These are phyloP conservation scores for Fusarium redolens DNA, from an alignment of 2,329 filamentous ascomycete species.

Conservation along the genomic window DNA sequence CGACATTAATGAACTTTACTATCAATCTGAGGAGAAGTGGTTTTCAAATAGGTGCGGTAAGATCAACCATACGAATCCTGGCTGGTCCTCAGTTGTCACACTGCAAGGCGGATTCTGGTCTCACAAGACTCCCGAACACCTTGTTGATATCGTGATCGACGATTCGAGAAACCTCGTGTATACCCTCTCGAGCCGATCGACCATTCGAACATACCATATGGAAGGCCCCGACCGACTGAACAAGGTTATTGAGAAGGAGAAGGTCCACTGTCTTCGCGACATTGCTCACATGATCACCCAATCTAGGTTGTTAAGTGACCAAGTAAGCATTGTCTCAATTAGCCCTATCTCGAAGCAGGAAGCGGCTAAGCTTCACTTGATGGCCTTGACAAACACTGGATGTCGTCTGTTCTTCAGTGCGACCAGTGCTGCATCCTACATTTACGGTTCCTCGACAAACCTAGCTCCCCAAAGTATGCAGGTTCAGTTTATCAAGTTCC, in stretches of 20 bases:
- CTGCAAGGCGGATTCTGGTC: conserved; percentile 63
- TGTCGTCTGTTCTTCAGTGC: conserved; percentile 93
- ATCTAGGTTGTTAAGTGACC: conserved; percentile 75
- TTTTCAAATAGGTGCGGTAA: conserved; percentile 90
- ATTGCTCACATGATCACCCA: conserved; percentile 88
- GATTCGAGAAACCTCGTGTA: conserved; percentile 90
- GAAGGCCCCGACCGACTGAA: conserved; percentile 71
- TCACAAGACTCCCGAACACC: conserved; percentile 67
- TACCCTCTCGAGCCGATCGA: conserved; percentile 87
- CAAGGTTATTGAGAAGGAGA: conserved; percentile 74
- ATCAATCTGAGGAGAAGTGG: conserved; percentile 98
- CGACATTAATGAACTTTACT: conserved; percentile 93
- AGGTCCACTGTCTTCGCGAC: conserved; percentile 71
- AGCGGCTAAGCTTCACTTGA: conserved; percentile 84
- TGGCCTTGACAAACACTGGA: conserved; percentile 90
- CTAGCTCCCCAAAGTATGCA: conserved; percentile 92
- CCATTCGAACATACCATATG: conserved; percentile 92
- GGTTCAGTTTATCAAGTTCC: conserved; percentile 95
- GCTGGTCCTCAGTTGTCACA: conserved; percentile 73
- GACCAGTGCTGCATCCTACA: conserved; percentile 79
- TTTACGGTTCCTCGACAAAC: conserved; percentile 68
- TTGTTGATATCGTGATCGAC: conserved; percentile 86
- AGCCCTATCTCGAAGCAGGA: conserved; percentile 84
- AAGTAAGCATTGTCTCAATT: conserved; percentile 82
- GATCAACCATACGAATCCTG: conserved; percentile 85